These are phyloP conservation scores for Aotearoamyces nothofagi DNA, from an alignment of 2,329 filamentous ascomycete genomes.

Conservation along the genomic window DNA sequence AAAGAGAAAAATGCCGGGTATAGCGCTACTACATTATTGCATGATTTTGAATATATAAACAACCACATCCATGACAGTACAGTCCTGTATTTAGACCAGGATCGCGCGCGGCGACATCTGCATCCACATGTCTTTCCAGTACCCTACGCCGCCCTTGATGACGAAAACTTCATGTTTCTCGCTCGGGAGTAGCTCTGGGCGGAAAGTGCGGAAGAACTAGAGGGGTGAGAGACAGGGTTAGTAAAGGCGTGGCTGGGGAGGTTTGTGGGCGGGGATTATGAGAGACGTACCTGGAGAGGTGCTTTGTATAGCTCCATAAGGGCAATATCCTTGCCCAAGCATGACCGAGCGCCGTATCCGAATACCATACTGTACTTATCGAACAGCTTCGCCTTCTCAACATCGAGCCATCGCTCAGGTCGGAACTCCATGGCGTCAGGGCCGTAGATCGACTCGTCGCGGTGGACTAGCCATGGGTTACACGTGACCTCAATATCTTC, in stretches of 20 bases:
- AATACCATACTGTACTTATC: constrained; percentile 33
- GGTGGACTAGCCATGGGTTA: constrained; percentile 30
- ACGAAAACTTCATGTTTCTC: constrained; percentile 20
- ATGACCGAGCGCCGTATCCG: constrained; percentile 31
- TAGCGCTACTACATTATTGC: too few relatives aligned
- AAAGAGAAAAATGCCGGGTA: too few relatives aligned
- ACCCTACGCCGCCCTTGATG: constrained; percentile 26
- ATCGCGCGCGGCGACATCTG: constrained; percentile 11
- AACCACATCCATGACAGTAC: too few relatives aligned
- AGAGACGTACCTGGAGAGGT: constrained; percentile 16
- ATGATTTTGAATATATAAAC: too few relatives aligned
- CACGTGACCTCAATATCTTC: constrained; percentile 26
- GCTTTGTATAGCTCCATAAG: constrained; percentile 36
- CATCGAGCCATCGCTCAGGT: constrained; percentile 32
- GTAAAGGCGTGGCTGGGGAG: too few relatives aligned
- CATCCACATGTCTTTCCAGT: constrained; percentile 25
- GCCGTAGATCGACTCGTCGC: constrained; percentile 25
- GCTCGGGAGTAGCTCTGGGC: constrained; percentile 16
- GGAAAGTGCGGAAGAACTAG: constrained; percentile 27
- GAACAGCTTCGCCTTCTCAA: constrained; percentile 24
- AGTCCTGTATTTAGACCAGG: too few relatives aligned
- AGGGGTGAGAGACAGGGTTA: too few relatives aligned
- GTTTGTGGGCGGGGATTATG: too few relatives aligned
- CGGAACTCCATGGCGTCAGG: constrained; percentile 28
- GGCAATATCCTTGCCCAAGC: constrained; percentile 32